Base-by-base conservation (phyloP, 176 grass and related monocot species). In the Melocanna baccifera region DNA sequence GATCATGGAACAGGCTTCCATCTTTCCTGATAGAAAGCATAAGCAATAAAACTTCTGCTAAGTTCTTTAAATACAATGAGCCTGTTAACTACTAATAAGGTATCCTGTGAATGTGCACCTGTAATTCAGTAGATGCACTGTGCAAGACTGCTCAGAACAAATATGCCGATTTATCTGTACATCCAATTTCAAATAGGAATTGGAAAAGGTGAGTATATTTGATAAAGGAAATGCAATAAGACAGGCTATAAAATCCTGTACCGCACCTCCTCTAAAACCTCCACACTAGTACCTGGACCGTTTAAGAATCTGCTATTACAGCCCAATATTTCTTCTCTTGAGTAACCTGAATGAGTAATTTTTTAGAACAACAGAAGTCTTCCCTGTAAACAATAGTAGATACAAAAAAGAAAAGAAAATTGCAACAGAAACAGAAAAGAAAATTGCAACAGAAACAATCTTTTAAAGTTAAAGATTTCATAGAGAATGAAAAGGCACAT, bases 301-400 rank as follows among this genome's bases (percentile, higher is more conserved):
- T 81, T 91, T 66, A 99, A 88, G 50, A 94, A 95, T 83, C 79
- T 92, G 86, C 76, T 86, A 36, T 94, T 87, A 83, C 78, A 46
- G 32, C 93, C 96, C 91, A 99, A 91, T 68, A 96, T 83, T 89
- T 99, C 96, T 71, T 90, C 86, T 89, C 91, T 96, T 12, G 91
- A 94, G 74, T 96, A 99, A 85, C 96, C 96, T 99, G 63, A 61
- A 52, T 28, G 20, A 36, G 25, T 34, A 69, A 26, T 45, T 62
- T 36, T 69, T 84, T 75, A 80, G 32, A 74, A 59, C 67, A 67
- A 73, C 18, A 75, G 46, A 68, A 87, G 41, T 40, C 22, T 46
- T 74, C 13, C 6, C 41, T 69, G 30, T 43, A 83, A 82, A 23
- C 16, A 40, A 39, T 48, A 58, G 26, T 70, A 62, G 9, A 8